phyloP scores from a whole-genome alignment of 371 early-diverging fungal genomes.

The Smittium mucronatum region DNA sequence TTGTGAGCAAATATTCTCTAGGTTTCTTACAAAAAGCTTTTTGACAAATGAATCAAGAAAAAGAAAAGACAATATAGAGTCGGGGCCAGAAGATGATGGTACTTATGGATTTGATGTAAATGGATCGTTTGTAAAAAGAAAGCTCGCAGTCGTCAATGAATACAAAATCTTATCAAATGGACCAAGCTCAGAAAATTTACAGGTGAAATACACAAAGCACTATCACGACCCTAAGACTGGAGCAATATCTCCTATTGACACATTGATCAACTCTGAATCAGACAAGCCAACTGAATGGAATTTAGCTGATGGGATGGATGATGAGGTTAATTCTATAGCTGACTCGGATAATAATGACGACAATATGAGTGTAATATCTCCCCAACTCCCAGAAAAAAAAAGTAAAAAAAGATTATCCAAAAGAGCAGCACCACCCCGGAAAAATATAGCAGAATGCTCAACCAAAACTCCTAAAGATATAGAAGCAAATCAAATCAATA shows the following conservation, averaged over 20 bases:
- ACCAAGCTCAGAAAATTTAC: slow-evolving; percentile 24
- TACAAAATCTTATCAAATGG: slow-evolving; percentile 27
- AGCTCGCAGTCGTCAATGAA: slow-evolving; percentile 33
- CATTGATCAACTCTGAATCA: not conserved
- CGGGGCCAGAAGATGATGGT: slow-evolving; percentile 13
- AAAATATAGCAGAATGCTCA: no score
- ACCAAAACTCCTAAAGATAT: no score
- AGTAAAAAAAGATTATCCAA: not conserved
- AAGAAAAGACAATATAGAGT: slow-evolving; percentile 6
- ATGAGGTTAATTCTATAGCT: not conserved
- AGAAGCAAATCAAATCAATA: no score
- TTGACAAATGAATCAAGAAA: slow-evolving; percentile 32
- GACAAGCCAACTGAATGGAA: not conserved
- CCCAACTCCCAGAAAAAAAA: not conserved
- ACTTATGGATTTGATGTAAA: slow-evolving; percentile 30
- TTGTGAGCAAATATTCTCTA: slow-evolving; percentile 23
- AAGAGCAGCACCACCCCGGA: no score
- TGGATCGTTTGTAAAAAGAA: slow-evolving; percentile 28
- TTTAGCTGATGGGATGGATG: not conserved
- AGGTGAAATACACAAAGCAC: slow-evolving; percentile 33
- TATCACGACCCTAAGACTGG: slow-evolving; percentile 27
- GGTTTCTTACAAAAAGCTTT: slow-evolving; percentile 31
- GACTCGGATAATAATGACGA: not conserved
- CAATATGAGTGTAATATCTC: not conserved
- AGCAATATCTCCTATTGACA: not conserved